phyloP scores from a whole-genome alignment of 148 eudicot species.

The Vaccinium vitisidaea region DNA sequence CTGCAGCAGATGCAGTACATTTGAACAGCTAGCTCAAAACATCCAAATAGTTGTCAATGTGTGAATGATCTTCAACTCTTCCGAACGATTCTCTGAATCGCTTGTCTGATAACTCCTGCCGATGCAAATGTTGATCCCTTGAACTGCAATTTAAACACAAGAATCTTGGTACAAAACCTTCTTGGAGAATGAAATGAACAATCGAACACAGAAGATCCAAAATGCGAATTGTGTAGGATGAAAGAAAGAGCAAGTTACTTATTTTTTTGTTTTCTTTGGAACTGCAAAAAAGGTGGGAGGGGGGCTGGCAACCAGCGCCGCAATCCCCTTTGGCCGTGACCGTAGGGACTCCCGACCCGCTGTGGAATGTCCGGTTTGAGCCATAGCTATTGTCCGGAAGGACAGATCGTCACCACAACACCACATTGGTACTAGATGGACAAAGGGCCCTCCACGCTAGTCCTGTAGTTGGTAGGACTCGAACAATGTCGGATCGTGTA shows the following conservation, averaged over 20 bases:
- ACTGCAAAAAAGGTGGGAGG: too few relatives aligned
- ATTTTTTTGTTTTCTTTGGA: too few relatives aligned
- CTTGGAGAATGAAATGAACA: not conserved
- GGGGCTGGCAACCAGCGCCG: too few relatives aligned
- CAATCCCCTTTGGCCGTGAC: too few relatives aligned
- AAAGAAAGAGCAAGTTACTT: not conserved
- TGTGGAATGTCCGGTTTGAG: too few relatives aligned
- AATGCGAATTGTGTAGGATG: not conserved
- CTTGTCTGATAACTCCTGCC: conserved; percentile 45
- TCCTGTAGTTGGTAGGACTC: too few relatives aligned
- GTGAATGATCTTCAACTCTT: conserved; percentile 23
- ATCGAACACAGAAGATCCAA: not conserved
- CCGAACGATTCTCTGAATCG: conserved; percentile 46
- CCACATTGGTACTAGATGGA: too few relatives aligned
- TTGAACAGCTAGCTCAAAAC: not conserved
- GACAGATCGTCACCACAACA: too few relatives aligned
- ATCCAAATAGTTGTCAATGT: not conserved
- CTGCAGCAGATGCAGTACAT: not conserved
- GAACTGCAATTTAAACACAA: conserved; percentile 40
- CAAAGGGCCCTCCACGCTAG: too few relatives aligned
- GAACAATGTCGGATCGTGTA: too few relatives aligned
- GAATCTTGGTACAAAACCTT: not conserved
- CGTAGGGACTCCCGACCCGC: too few relatives aligned
- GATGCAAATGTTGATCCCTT: conserved; percentile 37
- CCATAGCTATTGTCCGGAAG: too few relatives aligned